Percentiles rank a stretch among this genome's conserved stretches.
Evolutionary conservation across 441 rosid species (phyloP).

Genomic region (Croton setiger): DNA sequence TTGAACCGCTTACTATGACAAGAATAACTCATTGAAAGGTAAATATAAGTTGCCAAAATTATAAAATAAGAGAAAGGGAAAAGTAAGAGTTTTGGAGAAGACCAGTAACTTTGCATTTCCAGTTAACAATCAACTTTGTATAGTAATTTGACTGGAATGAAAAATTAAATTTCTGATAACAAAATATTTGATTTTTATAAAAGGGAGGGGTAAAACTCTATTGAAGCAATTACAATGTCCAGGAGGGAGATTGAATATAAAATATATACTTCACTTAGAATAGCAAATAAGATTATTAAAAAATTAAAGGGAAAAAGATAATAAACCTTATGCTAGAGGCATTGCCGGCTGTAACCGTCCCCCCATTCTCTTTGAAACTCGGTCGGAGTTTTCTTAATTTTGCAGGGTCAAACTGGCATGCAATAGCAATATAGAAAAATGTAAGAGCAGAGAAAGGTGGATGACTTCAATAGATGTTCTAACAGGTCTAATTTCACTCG

Average conservation of each 20-base stretch:
- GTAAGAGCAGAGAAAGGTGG: background rate
- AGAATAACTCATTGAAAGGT: background rate
- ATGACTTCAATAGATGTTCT: background rate
- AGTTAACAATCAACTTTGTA: background rate
- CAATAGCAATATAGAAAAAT: slow-evolving; percentile 10
- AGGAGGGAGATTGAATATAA: slow-evolving; percentile 6
- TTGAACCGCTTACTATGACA: background rate
- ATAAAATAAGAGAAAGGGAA: background rate
- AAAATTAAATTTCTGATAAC: slow-evolving; percentile 3
- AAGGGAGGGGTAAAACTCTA: background rate
- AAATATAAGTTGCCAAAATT: slow-evolving; percentile 1
- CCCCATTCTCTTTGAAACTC: slow-evolving; percentile 91
- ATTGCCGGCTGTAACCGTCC: slow-evolving; percentile 95
- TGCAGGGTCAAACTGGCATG: slow-evolving; percentile 78
- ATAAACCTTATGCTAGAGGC: slow-evolving; percentile 97
- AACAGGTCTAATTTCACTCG: background rate
- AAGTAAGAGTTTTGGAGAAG: background rate
- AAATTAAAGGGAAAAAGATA: slow-evolving; percentile 10
- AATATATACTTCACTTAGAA: background rate
- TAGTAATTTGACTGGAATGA: background rate
- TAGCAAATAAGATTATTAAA: slow-evolving; percentile 5
- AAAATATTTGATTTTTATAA: background rate
- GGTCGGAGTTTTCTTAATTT: slow-evolving; percentile 94
- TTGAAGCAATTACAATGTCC: background rate
- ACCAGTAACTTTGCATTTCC: background rate